phyloP scores from a whole-genome alignment of 2,329 filamentous ascomycete genomes.

The Aspergillus luchuensis region DNA sequence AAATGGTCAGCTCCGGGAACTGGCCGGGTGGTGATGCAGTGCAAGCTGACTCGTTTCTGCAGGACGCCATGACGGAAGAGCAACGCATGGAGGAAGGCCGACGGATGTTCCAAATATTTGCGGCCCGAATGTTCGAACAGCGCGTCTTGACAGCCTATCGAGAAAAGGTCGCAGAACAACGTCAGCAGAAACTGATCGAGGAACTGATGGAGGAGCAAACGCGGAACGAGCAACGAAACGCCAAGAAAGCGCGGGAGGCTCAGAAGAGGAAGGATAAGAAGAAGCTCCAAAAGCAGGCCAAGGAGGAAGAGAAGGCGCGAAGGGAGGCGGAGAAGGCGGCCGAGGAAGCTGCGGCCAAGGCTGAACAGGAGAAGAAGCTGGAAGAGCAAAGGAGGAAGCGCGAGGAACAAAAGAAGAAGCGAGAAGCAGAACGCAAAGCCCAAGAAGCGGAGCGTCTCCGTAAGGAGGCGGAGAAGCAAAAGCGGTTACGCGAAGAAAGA shows the following conservation, averaged over 20 bases:
- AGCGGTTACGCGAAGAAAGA: conserved; percentile 77
- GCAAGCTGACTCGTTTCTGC: conserved; percentile 42
- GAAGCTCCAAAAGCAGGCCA: conserved; percentile 79
- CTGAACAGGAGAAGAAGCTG: conserved; percentile 73
- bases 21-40: conserved; percentile 22
- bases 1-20: conserved; percentile 54
- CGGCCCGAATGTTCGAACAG: conserved; percentile 98
- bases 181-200: conserved; percentile 85
- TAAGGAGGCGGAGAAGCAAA: conserved; percentile 83
- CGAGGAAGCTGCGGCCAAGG: conserved; percentile 75
- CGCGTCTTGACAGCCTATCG: conserved; percentile 94
- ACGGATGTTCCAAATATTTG: conserved; percentile 99
- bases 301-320: conserved; percentile 86
- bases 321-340: conserved; percentile 87
- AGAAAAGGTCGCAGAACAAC: conserved; percentile 92
- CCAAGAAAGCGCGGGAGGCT: conserved; percentile 90
- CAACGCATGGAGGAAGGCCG: conserved; percentile 98
- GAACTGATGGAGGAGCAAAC: conserved; percentile 85
- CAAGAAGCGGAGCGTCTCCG: conserved; percentile 84
- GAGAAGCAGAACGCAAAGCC: conserved; percentile 84
- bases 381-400: conserved; percentile 80
- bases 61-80: conserved; percentile 97
- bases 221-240: conserved; percentile 75
- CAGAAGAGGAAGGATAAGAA: conserved; percentile 96
- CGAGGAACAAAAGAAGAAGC: conserved; percentile 89